A percentile compares a stretch with the other conserved stretches of the same genome.
Conservation (phyloP, 768 basidiomycete species). For the Phlebiopsis gigantea region DNA sequence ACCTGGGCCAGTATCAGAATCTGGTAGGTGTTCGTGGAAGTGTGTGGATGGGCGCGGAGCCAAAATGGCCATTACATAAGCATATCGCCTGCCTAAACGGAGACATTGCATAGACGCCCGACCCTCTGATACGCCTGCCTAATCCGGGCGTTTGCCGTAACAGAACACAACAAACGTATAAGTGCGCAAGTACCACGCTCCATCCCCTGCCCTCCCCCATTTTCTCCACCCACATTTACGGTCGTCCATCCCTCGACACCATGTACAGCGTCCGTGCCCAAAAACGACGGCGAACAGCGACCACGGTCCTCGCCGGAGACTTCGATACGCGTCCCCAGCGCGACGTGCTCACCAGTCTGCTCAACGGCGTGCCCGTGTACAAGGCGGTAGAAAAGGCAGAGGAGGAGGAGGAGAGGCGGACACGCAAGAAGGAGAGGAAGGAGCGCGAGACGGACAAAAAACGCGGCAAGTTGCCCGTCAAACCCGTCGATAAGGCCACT, state of each 20-base stretch:
- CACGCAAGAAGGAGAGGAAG: constrained; percentile 24
- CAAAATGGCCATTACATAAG: not conserved
- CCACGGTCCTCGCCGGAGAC: constrained; percentile 67
- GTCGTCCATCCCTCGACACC: constrained; percentile 15
- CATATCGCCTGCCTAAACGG: not conserved
- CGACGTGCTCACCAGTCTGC: constrained; percentile 73
- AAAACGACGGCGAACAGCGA: constrained; percentile 59
- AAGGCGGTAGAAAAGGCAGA: constrained; percentile 59
- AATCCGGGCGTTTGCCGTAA: constrained; percentile 13
- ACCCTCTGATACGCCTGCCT: not conserved
- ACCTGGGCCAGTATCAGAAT: constrained; percentile 9
- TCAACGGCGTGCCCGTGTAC: constrained; percentile 71
- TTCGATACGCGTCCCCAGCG: constrained; percentile 64
- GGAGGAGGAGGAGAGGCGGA: constrained; percentile 46
- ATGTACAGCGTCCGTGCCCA: constrained; percentile 16
- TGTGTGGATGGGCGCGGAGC: constrained; percentile 15
- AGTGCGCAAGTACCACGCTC: constrained; percentile 22
- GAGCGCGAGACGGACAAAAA: constrained; percentile 30
- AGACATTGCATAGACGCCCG: not conserved
- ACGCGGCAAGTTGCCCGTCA: constrained; percentile 16
- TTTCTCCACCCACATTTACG: constrained; percentile 12
- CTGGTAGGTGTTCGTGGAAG: constrained; percentile 16
- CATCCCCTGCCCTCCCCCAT: constrained; percentile 18
- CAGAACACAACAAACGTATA: constrained; percentile 26
- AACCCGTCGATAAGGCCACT: constrained; percentile 21